phyloP scores from a whole-genome alignment of 2,329 filamentous ascomycete species.

The Pseudogymnoascus sp. region DNA sequence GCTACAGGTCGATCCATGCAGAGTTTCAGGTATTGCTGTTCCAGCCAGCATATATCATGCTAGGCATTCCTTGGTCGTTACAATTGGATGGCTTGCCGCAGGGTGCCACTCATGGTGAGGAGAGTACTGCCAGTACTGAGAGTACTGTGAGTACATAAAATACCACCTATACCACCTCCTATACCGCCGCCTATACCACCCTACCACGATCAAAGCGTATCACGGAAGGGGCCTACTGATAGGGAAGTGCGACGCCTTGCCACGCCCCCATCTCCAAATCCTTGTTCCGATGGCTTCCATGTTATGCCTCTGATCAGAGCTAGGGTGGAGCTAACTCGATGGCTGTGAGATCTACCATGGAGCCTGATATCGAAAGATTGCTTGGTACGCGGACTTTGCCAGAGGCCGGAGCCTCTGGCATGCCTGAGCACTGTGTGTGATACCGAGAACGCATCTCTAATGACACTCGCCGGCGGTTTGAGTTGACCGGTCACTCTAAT shows the following conservation, averaged over 20 bases:
- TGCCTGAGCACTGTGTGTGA: neutral
- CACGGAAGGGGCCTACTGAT: neutral
- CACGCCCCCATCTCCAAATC: neutral
- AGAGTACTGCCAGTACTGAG: neutral
- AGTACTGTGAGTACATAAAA: neutral
- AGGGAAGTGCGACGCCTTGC: slow-evolving; percentile 5
- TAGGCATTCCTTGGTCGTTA: slow-evolving; percentile 6
- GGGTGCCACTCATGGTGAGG: slow-evolving; percentile 2
- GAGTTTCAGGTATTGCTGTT: slow-evolving; percentile 8
- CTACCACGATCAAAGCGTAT: neutral
- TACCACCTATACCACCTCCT: neutral
- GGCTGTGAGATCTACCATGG: neutral
- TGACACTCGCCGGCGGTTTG: neutral
- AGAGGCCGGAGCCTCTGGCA: neutral
- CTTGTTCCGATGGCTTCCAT: slow-evolving; percentile 6
- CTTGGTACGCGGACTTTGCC: neutral
- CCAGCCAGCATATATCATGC: slow-evolving; percentile 6
- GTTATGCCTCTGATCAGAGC: neutral
- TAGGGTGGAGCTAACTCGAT: neutral
- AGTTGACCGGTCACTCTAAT: neutral
- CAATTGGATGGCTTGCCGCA: slow-evolving; percentile 8
- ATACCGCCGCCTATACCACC: neutral
- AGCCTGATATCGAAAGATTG: neutral
- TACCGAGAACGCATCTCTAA: neutral
- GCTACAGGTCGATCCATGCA: slow-evolving; percentile 17